Evolutionary conservation across 2,329 filamentous ascomycete species (phyloP).

Genomic region (Elsinoe australis): DNA sequence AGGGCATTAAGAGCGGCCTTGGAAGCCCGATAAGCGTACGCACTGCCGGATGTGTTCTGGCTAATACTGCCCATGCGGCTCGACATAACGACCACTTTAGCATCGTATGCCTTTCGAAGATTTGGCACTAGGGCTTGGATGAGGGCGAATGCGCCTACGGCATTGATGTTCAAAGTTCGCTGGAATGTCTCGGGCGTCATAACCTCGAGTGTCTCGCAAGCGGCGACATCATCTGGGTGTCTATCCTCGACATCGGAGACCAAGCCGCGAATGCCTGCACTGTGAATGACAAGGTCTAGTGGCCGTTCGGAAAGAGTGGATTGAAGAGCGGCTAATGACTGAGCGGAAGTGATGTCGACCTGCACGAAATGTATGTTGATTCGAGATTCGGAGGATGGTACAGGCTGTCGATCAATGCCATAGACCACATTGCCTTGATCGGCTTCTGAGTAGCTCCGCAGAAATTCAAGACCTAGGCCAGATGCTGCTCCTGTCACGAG

Average conservation of each 20-base stretch:
- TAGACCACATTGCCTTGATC: constrained; percentile 25
- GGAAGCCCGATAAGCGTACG: constrained; percentile 42
- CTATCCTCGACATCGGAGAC: constrained; percentile 28
- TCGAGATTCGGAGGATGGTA: constrained; percentile 10
- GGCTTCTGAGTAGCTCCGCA: constrained; percentile 24
- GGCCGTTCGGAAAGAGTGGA: constrained; percentile 21
- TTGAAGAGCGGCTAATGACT: constrained; percentile 24
- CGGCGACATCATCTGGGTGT: constrained; percentile 31
- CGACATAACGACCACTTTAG: constrained; percentile 38
- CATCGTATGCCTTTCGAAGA: constrained; percentile 22
- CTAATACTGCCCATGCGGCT: constrained; percentile 40
- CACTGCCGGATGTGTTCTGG: constrained; percentile 35
- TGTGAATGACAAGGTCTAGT: constrained; percentile 38
- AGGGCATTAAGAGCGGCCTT: constrained; percentile 43
- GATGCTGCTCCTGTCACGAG: constrained; percentile 34
- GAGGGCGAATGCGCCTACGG: constrained; percentile 37
- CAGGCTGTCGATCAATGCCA: constrained; percentile 27
- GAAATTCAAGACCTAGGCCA: constrained; percentile 33
- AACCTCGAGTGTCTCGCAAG: constrained; percentile 35
- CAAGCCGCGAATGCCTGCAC: constrained; percentile 40
- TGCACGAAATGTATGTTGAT: constrained; percentile 23
- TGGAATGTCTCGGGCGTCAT: constrained; percentile 37
- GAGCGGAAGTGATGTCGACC: constrained; percentile 27
- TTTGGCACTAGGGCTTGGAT: constrained; percentile 34
- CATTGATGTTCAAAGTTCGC: constrained; percentile 36